Conservation (phyloP, 208 protist genomes). For the Herpetomonas samuelpessoai region DNA sequence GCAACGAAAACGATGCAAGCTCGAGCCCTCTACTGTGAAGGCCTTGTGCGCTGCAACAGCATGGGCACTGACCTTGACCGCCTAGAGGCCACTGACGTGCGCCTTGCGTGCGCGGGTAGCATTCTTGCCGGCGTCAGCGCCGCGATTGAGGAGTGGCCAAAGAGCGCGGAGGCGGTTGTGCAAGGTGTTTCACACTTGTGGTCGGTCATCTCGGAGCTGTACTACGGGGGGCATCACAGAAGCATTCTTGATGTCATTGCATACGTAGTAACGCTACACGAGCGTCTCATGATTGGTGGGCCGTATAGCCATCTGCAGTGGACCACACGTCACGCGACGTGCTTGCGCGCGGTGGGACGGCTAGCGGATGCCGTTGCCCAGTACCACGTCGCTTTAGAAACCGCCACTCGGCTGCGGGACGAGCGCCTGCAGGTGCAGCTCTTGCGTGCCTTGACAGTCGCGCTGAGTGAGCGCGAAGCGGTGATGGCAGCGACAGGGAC, state of each 20-base stretch:
- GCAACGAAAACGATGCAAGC: conserved; percentile 47
- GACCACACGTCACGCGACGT: conserved; percentile 58
- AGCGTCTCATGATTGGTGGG: conserved; percentile 66
- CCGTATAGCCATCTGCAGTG: conserved; percentile 70
- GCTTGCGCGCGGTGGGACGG: conserved; percentile 51
- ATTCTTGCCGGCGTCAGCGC: conserved; percentile 61
- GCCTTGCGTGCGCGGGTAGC: conserved; percentile 35
- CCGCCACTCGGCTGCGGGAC: conserved; percentile 37
- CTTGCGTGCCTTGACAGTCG: conserved; percentile 35
- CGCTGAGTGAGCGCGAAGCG: conserved; percentile 20
- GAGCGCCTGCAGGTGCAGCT: conserved; percentile 76
- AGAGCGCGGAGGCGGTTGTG: conserved; percentile 39
- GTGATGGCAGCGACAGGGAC: neutral
- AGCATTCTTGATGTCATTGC: conserved; percentile 57
- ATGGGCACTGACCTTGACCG: conserved; percentile 28
- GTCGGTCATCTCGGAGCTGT: conserved; percentile 44
- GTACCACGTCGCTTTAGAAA: conserved; percentile 39
- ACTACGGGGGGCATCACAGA: conserved; percentile 31
- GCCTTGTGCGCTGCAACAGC: conserved; percentile 38
- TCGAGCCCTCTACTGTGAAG: conserved; percentile 62
- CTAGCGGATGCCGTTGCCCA: conserved; percentile 41
- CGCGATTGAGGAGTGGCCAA: conserved; percentile 66
- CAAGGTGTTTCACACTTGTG: conserved; percentile 63
- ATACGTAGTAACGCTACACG: conserved; percentile 61
- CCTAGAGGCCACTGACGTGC: conserved; percentile 39